Conservation (phyloP, 495 filamentous ascomycete species). For the Lichenothelia convexa region DNA sequence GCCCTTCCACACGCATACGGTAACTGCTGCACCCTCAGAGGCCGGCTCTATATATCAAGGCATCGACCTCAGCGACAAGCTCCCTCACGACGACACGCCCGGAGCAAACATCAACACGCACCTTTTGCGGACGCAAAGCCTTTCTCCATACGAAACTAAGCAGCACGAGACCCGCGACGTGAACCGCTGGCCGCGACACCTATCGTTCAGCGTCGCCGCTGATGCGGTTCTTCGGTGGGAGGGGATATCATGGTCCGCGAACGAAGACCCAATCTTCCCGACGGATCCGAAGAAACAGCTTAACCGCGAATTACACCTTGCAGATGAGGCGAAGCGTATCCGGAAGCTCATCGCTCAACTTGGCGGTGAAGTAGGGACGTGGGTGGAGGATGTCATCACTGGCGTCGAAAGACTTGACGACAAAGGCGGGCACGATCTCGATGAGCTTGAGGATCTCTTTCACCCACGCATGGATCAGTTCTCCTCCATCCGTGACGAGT, state of each 20-base stretch:
- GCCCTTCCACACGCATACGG: constrained; percentile 5
- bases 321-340: constrained; percentile 43
- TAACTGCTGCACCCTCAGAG: constrained; percentile 14
- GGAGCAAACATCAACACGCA: constrained; percentile 11
- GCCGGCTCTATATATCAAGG: constrained; percentile 19
- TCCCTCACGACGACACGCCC: constrained; percentile 10
- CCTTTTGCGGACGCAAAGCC: constrained; percentile 27
- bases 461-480: constrained; percentile 47
- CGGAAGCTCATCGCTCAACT: constrained; percentile 30
- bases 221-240: constrained; percentile 65
- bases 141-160: constrained; percentile 21
- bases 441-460: constrained; percentile 49
- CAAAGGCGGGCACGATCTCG: constrained; percentile 37
- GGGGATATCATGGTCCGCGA: constrained; percentile 15
- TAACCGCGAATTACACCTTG: constrained; percentile 28
- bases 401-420: constrained; percentile 45
- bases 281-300: not conserved
- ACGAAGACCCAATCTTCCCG: constrained; percentile 15
- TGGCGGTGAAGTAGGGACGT: constrained; percentile 34
- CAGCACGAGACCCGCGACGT: constrained; percentile 27
- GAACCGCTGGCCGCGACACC: constrained; percentile 52
- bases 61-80: constrained; percentile 13
- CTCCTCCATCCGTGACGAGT: constrained; percentile 41
- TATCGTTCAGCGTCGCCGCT: constrained; percentile 82
- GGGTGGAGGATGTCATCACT: constrained; percentile 47